phyloP scores from a whole-genome alignment of 805 yeast genomes.

The Wickerhamiella shivajii region DNA sequence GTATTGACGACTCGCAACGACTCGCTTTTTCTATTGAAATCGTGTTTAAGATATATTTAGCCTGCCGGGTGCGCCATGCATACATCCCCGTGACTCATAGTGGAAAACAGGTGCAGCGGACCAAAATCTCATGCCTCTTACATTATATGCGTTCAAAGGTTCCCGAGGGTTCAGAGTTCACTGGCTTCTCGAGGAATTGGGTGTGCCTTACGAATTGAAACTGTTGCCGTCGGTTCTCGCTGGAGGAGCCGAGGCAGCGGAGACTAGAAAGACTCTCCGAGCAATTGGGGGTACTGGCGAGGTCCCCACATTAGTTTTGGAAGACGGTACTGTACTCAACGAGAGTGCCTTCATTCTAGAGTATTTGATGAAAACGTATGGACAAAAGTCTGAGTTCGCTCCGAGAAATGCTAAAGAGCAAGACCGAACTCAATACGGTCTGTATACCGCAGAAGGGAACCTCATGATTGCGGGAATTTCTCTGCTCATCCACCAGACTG shows the following conservation, averaged over 20 bases:
- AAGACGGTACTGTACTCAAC: slow-evolving; percentile 1
- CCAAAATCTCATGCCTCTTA: no score
- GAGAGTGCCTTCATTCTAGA: slow-evolving; percentile 1
- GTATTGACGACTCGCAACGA: no score
- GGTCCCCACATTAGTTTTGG: slow-evolving; percentile 1
- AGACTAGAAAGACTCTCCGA: background rate
- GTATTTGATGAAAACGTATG: no score
- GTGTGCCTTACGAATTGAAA: slow-evolving; percentile 2
- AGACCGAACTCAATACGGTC: background rate
- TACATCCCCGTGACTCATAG: no score
- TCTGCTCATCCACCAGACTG: slow-evolving; percentile 1
- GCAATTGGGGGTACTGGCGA: slow-evolving; percentile 3
- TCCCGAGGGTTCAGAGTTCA: slow-evolving; percentile 2
- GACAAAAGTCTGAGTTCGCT: no score
- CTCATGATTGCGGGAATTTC: slow-evolving; percentile 1
- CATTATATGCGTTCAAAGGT: slow-evolving; percentile 2
- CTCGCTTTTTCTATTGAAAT: no score
- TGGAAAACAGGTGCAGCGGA: no score
- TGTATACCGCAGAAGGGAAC: slow-evolving; percentile 4
- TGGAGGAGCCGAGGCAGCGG: background rate
- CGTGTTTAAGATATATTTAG: no score
- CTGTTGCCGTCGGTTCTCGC: background rate
- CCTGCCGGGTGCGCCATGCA: no score
- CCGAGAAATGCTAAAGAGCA: background rate
- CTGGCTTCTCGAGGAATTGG: slow-evolving; percentile 3